Conservation (phyloP, 2,329 filamentous ascomycete species). For the Diplodia scrobiculata region DNA sequence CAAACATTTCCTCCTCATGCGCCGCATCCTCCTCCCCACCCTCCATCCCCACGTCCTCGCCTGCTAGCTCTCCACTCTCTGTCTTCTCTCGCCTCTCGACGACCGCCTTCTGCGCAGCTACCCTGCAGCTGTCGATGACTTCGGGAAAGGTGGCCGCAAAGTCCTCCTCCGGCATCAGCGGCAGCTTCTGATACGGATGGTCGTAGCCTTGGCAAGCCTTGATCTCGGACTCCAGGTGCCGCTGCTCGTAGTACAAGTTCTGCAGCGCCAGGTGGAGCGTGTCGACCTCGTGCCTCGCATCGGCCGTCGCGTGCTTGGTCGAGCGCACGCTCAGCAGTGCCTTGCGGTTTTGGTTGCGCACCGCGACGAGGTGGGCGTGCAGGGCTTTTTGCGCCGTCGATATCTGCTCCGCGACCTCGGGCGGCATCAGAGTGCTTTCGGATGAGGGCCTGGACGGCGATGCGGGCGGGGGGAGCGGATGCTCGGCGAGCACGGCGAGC, state of each 20-base stretch:
- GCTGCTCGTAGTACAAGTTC: conserved; percentile 95
- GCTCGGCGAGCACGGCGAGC: conserved; percentile 59
- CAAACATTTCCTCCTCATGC: conserved; percentile 77
- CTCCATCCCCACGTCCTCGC: conserved; percentile 83
- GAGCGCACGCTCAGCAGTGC: conserved; percentile 79
- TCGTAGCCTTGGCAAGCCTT: conserved; percentile 87
- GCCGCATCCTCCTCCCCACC: conserved; percentile 90
- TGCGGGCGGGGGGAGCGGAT: conserved; percentile 31
- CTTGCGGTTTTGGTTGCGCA: conserved; percentile 76
- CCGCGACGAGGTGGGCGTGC: conserved; percentile 61
- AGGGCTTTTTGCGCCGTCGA: conserved; percentile 79
- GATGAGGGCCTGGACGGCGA: conserved; percentile 36
- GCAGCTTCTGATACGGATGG: conserved; percentile 87
- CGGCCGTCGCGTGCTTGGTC: conserved; percentile 82
- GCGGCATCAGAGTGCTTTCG: conserved; percentile 45
- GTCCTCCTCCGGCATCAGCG: conserved; percentile 78
- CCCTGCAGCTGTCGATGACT: conserved; percentile 48
- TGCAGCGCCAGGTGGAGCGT: conserved; percentile 87
- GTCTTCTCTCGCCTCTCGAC: conserved; percentile 67
- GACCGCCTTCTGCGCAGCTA: conserved; percentile 38
- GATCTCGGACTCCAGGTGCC: conserved; percentile 88
- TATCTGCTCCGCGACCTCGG: conserved; percentile 60
- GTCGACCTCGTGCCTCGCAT: conserved; percentile 88
- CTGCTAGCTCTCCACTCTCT: conserved; percentile 86
- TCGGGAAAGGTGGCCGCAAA: conserved; percentile 75